phyloP scores from a whole-genome alignment of 1,284 basidiomycete genomes.

The Coniophora puteana region DNA sequence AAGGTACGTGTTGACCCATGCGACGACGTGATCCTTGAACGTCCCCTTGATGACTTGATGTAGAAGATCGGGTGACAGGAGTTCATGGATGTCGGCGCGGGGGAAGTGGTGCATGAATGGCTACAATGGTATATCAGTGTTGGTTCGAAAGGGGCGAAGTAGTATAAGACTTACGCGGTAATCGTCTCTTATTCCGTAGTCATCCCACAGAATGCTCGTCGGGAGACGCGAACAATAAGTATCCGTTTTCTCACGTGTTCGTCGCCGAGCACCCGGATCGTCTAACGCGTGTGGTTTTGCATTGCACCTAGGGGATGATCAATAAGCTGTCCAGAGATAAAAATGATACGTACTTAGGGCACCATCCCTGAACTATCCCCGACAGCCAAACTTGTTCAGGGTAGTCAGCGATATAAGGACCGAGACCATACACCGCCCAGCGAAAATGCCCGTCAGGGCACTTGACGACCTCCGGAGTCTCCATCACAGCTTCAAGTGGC shows the following conservation, averaged over 20 bases:
- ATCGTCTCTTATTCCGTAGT: conserved; percentile 1
- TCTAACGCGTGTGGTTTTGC: conserved; percentile 14
- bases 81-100: conserved; percentile 8
- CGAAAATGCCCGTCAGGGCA: conserved; percentile 9
- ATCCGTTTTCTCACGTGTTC: background rate
- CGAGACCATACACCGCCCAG: conserved; percentile 3
- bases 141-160: too few relatives aligned
- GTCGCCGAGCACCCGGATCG: background rate
- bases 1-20: background rate
- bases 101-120: conserved; percentile 8
- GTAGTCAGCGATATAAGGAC: conserved; percentile 11
- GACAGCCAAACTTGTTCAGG: conserved; percentile 10
- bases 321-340: background rate
- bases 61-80: conserved; percentile 7
- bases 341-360: background rate
- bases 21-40: conserved; percentile 5
- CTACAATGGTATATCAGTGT: too few relatives aligned
- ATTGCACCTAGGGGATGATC: background rate
- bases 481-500: conserved; percentile 3
- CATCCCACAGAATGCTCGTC: conserved; percentile 2
- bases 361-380: conserved; percentile 5
- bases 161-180: background rate
- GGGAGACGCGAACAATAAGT: background rate
- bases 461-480: background rate
- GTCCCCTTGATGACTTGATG: conserved; percentile 6